Conservation (phyloP, 2,329 filamentous ascomycete genomes). For the Alternaria tenuissima region DNA sequence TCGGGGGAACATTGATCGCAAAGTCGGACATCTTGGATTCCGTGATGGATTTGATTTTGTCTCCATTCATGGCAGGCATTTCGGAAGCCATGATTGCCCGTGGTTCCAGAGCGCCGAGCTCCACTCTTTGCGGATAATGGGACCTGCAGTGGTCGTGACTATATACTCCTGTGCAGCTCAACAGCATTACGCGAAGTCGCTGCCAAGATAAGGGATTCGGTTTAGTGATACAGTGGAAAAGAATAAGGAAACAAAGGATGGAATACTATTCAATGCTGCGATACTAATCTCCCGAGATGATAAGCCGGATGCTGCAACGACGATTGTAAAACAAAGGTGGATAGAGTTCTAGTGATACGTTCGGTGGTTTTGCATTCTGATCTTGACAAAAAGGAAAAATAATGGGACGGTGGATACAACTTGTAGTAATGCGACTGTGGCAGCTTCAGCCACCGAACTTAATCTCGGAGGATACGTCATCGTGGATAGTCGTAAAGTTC, state of each 20-base stretch:
- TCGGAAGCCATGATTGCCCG: background rate
- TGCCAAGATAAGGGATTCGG: background rate
- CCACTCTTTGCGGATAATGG: background rate
- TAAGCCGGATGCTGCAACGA: background rate
- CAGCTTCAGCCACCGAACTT: slow-evolving; percentile 8
- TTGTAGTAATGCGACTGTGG: slow-evolving; percentile 1
- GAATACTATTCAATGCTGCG: background rate
- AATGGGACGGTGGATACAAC: background rate
- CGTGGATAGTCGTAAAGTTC: background rate
- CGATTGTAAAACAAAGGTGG: background rate
- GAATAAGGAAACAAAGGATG: background rate
- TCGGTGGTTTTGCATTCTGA: background rate
- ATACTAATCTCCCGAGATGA: background rate
- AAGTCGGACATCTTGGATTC: background rate
- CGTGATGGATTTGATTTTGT: background rate
- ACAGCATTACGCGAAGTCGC: background rate
- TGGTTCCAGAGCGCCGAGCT: background rate
- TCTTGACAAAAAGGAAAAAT: background rate
- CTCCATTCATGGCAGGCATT: background rate
- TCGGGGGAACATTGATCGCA: background rate
- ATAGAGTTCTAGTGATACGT: background rate
- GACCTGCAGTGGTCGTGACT: background rate
- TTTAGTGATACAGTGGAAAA: background rate
- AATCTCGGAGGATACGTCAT: background rate
- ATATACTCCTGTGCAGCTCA: background rate